Evolutionary conservation across 306 rosid genomes (phyloP), one percentile per base, ranked within the genome.

Genomic region (Hylodesmum podocarpum): DNA sequence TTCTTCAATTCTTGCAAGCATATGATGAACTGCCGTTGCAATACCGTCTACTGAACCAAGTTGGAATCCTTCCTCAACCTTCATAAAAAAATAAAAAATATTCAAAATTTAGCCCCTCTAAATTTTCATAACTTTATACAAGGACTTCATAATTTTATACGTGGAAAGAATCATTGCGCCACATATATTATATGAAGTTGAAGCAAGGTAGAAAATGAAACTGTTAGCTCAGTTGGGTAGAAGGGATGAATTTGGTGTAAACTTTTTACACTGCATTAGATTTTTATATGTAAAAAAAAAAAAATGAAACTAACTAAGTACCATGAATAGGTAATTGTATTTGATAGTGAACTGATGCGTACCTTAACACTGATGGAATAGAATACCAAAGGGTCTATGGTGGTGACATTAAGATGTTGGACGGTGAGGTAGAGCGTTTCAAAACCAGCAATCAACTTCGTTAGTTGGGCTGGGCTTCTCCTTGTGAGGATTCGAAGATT

Each of bases 361-460:
- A 94, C 98, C 98, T 92, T 90, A 66, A 89, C 93, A 75, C 93
- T 94, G 53, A 91, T 76, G 34, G 93, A 92, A 83, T 92, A 94
- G 88, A 92, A 90, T 4, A 88, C 95, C 66, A 92, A 76, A 8
- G 96, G 82, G 36, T 85, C 77, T 33, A 88, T 46, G 50, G 97
- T 80, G 72, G 89, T 88, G 79, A 94, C 85, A 85, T 88, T 94
- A 76, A 94, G 97, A 83, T 92, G 98, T 53, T 92, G 92, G 69
- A 94, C 81, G 39, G 93, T 82, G 63, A 94, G 93, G 12, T 4
- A 81, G 24, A 90, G 95, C 0, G 91, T 41, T 62, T 90, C 97
- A 64, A 94, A 84, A 31, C 92, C 97, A 70, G 89, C 84, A 54
- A 90, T 81, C 72, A 94, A 37, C 84, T 87, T 90, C 5, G 86